Conservation (phyloP, 139 green algal genomes). For the Auxenochlorella protothecoides region DNA sequence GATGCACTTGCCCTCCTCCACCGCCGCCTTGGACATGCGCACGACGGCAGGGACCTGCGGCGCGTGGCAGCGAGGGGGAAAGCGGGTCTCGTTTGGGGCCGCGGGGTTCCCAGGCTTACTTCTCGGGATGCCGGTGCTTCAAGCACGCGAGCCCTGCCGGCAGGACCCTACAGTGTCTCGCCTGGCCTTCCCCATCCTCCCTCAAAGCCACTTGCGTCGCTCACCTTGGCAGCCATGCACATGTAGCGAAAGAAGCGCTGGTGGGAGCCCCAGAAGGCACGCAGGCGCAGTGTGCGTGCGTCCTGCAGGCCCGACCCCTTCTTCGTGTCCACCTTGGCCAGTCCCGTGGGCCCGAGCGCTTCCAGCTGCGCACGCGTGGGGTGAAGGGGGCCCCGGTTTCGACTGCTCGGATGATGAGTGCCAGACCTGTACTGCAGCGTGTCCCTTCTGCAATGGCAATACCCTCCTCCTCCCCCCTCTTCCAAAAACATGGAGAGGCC, state of each 20-base stretch:
- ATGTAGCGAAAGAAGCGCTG: slow-evolving; percentile 72
- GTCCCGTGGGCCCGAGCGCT: no score
- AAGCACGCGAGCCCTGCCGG: no score
- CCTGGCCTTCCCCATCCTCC: slow-evolving; percentile 32
- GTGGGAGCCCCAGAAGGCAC: slow-evolving; percentile 51
- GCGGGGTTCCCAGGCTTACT: no score
- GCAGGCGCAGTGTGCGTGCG: slow-evolving; percentile 35
- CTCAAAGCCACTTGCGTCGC: background rate
- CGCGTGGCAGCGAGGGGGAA: background rate
- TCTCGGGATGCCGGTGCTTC: no score
- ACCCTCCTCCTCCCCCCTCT: no score
- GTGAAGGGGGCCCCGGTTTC: background rate
- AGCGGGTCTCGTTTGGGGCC: background rate
- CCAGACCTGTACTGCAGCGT: no score
- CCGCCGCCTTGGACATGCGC: slow-evolving; percentile 30
- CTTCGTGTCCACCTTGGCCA: no score
- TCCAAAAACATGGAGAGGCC: background rate
- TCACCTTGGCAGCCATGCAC: slow-evolving; percentile 66
- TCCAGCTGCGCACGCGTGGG: background rate
- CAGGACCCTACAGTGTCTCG: background rate
- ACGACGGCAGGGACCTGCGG: slow-evolving; percentile 44
- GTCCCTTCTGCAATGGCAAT: no score
- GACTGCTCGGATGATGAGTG: no score
- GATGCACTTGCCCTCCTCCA: slow-evolving; percentile 46
- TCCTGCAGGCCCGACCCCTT: slow-evolving; percentile 9